Conservation (phyloP, 345 rosid species). For the Leavenworthia alabamica region DNA sequence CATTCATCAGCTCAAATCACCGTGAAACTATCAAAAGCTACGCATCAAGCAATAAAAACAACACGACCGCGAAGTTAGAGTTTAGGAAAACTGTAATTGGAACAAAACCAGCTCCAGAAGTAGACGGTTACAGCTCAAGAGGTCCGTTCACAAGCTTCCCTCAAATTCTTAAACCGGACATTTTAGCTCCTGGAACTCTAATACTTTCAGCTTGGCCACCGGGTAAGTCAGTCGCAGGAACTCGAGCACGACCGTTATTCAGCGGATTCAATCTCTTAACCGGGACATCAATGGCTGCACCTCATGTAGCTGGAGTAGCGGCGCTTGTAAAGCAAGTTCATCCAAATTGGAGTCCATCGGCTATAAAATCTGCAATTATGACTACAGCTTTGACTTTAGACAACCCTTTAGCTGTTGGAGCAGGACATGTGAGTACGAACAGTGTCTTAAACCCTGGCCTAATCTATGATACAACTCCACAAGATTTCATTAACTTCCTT, state of each 20-base stretch:
- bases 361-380: constrained; percentile 49
- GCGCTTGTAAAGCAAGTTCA: constrained; percentile 44
- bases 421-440: constrained; percentile 43
- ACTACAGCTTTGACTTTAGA: constrained; percentile 43
- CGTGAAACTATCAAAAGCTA: constrained; percentile 15
- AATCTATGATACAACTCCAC: constrained; percentile 41
- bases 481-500: constrained; percentile 45
- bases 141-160: constrained; percentile 50
- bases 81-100: constrained; percentile 36
- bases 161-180: constrained; percentile 47
- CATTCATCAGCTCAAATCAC: constrained; percentile 22
- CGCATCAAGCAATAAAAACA: neutral
- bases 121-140: constrained; percentile 40
- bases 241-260: constrained; percentile 7
- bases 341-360: constrained; percentile 51
- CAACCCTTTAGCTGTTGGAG: constrained; percentile 60
- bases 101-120: constrained; percentile 36
- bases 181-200: constrained; percentile 47
- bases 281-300: constrained; percentile 60
- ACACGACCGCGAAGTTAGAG: constrained; percentile 25
- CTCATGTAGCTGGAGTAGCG: constrained; percentile 51
- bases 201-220: constrained; percentile 49
- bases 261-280: constrained; percentile 37
- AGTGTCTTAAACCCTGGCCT: constrained; percentile 54
- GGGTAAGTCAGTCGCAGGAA: neutral